Percentiles rank a stretch among this genome's conserved stretches.
These are phyloP conservation scores for Acanthamoeba polyphaga DNA, from an alignment of 208 protist species.

Conservation along the genomic window DNA sequence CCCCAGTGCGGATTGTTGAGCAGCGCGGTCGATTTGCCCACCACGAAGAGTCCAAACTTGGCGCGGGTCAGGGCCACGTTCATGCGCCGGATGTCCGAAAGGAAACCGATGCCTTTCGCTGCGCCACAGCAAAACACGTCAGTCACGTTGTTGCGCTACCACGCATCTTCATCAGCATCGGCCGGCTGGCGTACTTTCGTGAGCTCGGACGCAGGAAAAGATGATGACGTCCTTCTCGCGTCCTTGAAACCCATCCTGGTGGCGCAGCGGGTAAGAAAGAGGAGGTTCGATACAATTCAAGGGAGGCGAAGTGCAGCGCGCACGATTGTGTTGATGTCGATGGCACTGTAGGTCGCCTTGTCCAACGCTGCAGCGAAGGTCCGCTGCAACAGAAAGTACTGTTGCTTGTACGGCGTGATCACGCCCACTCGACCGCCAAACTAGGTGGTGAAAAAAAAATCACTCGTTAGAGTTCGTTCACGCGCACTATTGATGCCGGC, in stretches of 20 bases:
- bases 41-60: conserved; percentile 78
- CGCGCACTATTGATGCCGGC: background rate
- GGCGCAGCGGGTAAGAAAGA: background rate
- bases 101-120: conserved; percentile 87
- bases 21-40: conserved; percentile 81
- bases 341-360: background rate
- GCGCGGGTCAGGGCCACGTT: conserved; percentile 91
- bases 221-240: conserved; percentile 91
- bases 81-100: conserved; percentile 89
- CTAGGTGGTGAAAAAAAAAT: background rate
- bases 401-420: conserved; percentile 89
- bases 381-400: conserved; percentile 71
- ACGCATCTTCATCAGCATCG: background rate
- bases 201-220: conserved; percentile 89
- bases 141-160: background rate
- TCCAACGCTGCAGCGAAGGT: conserved; percentile 58
- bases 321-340: conserved; percentile 87
- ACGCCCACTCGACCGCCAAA: conserved; percentile 85
- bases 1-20: conserved; percentile 76
- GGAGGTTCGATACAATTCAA: background rate
- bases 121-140: background rate
- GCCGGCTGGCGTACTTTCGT: background rate
- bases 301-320: background rate
- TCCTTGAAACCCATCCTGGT: conserved; percentile 89
- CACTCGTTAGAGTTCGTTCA: background rate